phyloP scores from a whole-genome alignment of 768 basidiomycete species.

The Lactarius indigo region DNA sequence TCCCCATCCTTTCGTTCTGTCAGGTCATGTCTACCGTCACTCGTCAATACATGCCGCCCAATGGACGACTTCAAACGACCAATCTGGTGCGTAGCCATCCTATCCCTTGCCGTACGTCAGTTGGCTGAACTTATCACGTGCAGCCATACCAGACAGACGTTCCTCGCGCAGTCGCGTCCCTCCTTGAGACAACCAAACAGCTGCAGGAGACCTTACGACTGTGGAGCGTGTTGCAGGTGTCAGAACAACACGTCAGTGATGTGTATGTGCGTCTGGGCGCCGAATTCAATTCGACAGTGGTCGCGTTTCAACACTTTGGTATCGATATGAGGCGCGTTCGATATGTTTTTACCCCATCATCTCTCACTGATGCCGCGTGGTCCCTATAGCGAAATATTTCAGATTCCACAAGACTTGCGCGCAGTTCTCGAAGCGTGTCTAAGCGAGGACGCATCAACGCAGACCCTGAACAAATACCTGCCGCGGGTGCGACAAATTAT shows the following conservation, averaged over 20 bases:
- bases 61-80: slow-evolving; percentile 23
- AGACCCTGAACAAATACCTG: slow-evolving; percentile 36
- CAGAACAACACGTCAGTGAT: slow-evolving; percentile 77
- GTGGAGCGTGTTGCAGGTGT: slow-evolving; percentile 61
- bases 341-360: background rate
- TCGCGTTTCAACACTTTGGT: slow-evolving; percentile 66
- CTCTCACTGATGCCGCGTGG: slow-evolving; percentile 11
- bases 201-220: slow-evolving; percentile 68
- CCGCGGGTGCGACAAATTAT: slow-evolving; percentile 38
- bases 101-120: background rate
- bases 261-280: slow-evolving; percentile 87
- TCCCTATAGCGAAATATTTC: slow-evolving; percentile 37
- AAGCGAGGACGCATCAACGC: slow-evolving; percentile 39
- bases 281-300: slow-evolving; percentile 78
- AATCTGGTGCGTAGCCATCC: slow-evolving; percentile 15
- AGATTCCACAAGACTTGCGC: slow-evolving; percentile 39
- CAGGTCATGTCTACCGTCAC: slow-evolving; percentile 19
- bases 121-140: background rate
- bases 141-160: slow-evolving; percentile 42
- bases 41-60: slow-evolving; percentile 20
- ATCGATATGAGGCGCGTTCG: slow-evolving; percentile 72
- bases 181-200: slow-evolving; percentile 79
- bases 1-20: background rate
- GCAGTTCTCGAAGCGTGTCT: slow-evolving; percentile 42
- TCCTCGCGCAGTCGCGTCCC: slow-evolving; percentile 53